A percentile compares a stretch with the other conserved stretches of the same genome.
Evolutionary conservation across 208 protist genomes (phyloP).

Genomic region (Endotrypanum monterogeii): DNA sequence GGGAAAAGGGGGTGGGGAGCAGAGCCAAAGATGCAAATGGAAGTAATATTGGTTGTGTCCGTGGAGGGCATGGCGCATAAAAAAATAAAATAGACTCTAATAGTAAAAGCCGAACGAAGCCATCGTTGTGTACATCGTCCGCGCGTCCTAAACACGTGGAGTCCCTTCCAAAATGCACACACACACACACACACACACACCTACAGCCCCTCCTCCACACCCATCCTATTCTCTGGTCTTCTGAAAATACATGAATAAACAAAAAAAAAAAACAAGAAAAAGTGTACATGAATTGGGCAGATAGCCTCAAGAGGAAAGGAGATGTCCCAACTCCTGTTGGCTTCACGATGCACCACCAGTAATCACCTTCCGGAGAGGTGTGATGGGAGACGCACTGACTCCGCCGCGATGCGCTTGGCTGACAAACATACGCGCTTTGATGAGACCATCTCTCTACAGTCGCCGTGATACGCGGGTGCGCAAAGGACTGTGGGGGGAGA

Average conservation of each 20-base stretch:
- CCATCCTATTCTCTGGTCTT: neutral
- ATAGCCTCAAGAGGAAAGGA: too few species aligned
- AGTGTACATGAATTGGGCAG: too few species aligned
- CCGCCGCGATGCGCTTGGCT: too few species aligned
- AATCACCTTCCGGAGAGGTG: neutral
- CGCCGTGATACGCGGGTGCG: neutral
- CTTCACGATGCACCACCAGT: neutral
- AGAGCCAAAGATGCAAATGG: conserved; percentile 2
- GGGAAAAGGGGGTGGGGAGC: too few species aligned
- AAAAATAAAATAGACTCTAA: neutral
- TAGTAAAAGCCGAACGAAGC: neutral
- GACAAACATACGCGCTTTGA: too few species aligned
- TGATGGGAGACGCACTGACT: too few species aligned
- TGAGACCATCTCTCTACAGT: neutral
- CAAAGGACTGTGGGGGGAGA: neutral
- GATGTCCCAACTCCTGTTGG: neutral
- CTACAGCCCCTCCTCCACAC: neutral
- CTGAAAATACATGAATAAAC: neutral
- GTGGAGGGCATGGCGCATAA: neutral
- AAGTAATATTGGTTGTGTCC: neutral
- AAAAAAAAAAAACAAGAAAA: neutral
- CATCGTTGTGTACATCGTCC: neutral
- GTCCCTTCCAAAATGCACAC: too few species aligned
- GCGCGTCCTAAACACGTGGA: neutral
- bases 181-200: too few species aligned